Evolutionary conservation across 768 basidiomycete species (phyloP).

Genomic region (Strobilomyces confusus): DNA sequence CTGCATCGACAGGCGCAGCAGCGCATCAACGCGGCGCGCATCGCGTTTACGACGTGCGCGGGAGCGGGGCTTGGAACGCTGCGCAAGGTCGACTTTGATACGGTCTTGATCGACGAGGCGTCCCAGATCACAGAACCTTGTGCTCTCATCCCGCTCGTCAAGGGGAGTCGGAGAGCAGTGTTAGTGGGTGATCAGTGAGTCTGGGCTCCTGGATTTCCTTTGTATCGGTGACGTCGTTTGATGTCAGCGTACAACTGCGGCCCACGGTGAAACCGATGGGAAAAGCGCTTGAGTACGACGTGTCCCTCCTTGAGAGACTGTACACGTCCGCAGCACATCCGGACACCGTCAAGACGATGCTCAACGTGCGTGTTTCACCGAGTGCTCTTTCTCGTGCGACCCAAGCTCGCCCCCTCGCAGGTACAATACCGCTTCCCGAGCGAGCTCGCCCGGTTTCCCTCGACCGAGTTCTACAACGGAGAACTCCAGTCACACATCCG

Average conservation of each 20-base stretch:
- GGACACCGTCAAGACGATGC: slow-evolving; percentile 54
- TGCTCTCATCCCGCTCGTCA: slow-evolving; percentile 63
- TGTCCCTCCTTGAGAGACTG: slow-evolving; percentile 59
- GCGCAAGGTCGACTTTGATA: slow-evolving; percentile 52
- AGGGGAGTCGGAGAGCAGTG: slow-evolving; percentile 53
- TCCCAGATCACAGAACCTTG: slow-evolving; percentile 68
- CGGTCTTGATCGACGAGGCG: slow-evolving; percentile 65
- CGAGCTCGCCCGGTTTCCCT: slow-evolving; percentile 58
- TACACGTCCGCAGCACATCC: slow-evolving; percentile 36
- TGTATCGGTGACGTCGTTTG: not conserved
- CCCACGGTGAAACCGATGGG: slow-evolving; percentile 62
- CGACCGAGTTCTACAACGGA: slow-evolving; percentile 58
- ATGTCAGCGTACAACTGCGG: slow-evolving; percentile 57
- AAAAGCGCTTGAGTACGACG: slow-evolving; percentile 51
- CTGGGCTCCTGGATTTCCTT: not conserved
- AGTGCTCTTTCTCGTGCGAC: too few relatives aligned
- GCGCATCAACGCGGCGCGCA: slow-evolving; percentile 49
- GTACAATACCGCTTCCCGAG: slow-evolving; percentile 63
- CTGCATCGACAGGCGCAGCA: slow-evolving; percentile 57
- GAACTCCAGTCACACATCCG: slow-evolving; percentile 45
- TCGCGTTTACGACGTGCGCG: slow-evolving; percentile 67
- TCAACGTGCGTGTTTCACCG: slow-evolving; percentile 39
- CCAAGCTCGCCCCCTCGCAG: slow-evolving; percentile 17
- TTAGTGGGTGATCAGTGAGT: slow-evolving; percentile 71
- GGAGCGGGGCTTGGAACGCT: slow-evolving; percentile 58